Base-by-base conservation (phyloP, 164 flowering plant species). In the Macadamia integrifolia region DNA sequence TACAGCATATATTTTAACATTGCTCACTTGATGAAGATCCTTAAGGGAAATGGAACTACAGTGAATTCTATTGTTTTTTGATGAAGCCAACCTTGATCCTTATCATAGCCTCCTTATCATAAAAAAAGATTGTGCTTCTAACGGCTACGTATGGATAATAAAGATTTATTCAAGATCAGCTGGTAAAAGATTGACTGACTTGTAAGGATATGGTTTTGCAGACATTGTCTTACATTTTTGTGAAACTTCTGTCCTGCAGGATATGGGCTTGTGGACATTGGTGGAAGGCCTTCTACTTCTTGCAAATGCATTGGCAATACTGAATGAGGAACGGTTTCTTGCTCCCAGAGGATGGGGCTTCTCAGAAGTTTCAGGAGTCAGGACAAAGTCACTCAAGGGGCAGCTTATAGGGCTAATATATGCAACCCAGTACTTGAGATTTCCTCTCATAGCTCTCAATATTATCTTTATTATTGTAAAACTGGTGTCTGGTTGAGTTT, bases 311-410 rank as follows among this genome's bases (percentile, higher is more conserved):
- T 65, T 88, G 13, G 95, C 97, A 12, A 81, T 91, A 75, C 69
- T 89, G 69, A 91, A 89, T 70, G 97, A 89, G 76, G 95, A 91
- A 32, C 79, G 97, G 15, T 87, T 89, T 67, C 88, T 89, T 60
- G 83, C 78, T 28, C 93, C 86, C 10, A 82, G 88, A 75, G 91
- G 95, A 12, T 91, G 87, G 97, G 82, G 85, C 72, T 82, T 91
- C 61, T 72, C 81, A 58, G 88, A 87, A 44, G 66, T 80, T 64
- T 70, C 80, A 13, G 85, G 83, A 42, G 81, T 74, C 35, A 73
- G 72, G 64, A 76, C 81, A 55, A 84, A 85, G 61, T 72, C 87
- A 0, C 28, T 89, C 44, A 89, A 88, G 71, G 89, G 81, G 23
- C 91, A 88, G 74, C 48, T 88, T 42, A 79, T 91, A 49, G 93